phyloP scores from a whole-genome alignment of 2,329 filamentous ascomycete species.

The Diplodia mutila region DNA sequence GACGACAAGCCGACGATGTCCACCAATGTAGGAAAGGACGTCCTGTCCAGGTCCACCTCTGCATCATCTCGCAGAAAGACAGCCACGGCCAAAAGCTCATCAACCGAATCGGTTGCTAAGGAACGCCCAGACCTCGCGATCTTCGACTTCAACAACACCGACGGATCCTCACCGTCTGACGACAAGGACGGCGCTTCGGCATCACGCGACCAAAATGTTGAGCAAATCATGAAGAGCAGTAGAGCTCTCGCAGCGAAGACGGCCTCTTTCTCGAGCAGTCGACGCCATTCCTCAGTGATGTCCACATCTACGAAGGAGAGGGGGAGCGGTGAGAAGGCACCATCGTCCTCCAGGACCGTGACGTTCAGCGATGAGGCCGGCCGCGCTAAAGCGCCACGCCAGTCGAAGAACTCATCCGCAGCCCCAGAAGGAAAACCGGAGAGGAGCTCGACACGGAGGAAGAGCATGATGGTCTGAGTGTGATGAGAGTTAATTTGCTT shows the following conservation, averaged over 20 bases:
- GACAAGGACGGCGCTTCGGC: constrained; percentile 29
- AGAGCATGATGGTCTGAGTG: constrained; percentile 48
- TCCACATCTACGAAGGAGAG: constrained; percentile 26
- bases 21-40: constrained; percentile 39
- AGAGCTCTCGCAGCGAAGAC: constrained; percentile 36
- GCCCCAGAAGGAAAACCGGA: constrained; percentile 35
- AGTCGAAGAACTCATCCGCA: constrained; percentile 24
- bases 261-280: constrained; percentile 24
- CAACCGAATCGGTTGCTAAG: constrained; percentile 21
- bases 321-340: constrained; percentile 27
- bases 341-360: constrained; percentile 32
- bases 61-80: constrained; percentile 33
- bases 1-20: constrained; percentile 35
- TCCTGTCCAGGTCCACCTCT: constrained; percentile 35
- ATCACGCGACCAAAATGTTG: not conserved
- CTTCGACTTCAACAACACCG: constrained; percentile 41
- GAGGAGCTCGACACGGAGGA: constrained; percentile 44
- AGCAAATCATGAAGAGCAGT: constrained; percentile 35
- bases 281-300: constrained; percentile 40
- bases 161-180: constrained; percentile 35
- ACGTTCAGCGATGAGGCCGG: constrained; percentile 30
- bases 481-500: not conserved
- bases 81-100: constrained; percentile 20
- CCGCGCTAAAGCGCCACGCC: constrained; percentile 13
- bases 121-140: constrained; percentile 40